Base-by-base conservation (phyloP, 2,329 filamentous ascomycete species). In the Neofusicoccum umdonicola region DNA sequence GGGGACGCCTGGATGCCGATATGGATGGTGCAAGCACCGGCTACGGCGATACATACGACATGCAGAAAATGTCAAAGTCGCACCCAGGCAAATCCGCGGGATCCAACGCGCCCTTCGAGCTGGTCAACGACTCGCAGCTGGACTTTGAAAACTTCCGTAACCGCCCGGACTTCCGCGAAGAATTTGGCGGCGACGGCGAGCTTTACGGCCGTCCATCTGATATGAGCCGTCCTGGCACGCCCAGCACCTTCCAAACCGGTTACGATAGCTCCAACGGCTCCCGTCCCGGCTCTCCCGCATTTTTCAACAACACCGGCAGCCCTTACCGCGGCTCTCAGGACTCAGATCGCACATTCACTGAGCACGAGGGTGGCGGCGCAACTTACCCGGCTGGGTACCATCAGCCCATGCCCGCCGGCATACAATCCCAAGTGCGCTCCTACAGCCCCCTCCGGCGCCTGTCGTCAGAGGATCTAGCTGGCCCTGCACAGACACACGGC, bases 101-200 rank as follows among this genome's bases (percentile, higher is more conserved):
- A 2, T 44, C 63, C 15, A 57, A 50, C 34, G 44, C 71, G 7
- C 92, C 92, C 0, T 97, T 97, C 76, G 94, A 98, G 77, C 88
- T 96, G 65, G 93, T 98, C 0, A 88, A 91, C 0, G 94, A 98
- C 71, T 85, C 85, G 63, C 88, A 92, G 56, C 88, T 97, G 77
- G 93, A 97, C 75, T 97, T 96, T 74, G 88, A 92, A 66, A 94
- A 92, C 78, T 98, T 89, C 83, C 97, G 96, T 78, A 90, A 97
- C 76, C 85, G 92, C 1, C 86, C 91, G 2, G 94, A 97, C 70
- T 97, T 98, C 78, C 88, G 88, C 1, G 89, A 93, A 11, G 91
- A 95, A 63, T 90, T 93, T 69, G 92, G 92, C n/a, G 93, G 90
- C 4, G 80, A 81, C 27, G 90, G 90, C 22, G 79, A 80, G 19